Base-by-base conservation (phyloP, 805 yeast species). In the Zygosaccharomyces pseudorouxii region DNA sequence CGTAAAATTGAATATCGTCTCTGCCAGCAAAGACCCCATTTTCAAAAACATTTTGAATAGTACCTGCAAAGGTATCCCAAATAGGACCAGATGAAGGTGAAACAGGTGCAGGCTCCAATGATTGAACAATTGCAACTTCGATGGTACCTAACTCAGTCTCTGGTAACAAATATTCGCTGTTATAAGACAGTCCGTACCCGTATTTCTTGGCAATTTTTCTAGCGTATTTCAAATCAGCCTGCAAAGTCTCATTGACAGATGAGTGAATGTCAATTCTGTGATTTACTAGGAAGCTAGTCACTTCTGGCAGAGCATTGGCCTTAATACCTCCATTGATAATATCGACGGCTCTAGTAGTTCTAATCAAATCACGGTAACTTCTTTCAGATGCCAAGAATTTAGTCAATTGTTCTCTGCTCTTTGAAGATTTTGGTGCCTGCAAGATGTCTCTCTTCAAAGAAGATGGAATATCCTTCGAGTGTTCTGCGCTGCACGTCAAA, bases 271-370 rank as follows among this genome's bases (percentile, higher is more conserved):
- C 76, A 47, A 86, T 72, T 59, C 95, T 73, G 58, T 84, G 84
- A 65, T 87, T 85, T 38, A 83, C 71, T 30, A 74, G 60, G 37
- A 81, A 70, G 27, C 67, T 64, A 3, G 78, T 78, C 22, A 71
- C 65, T 60, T 86, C 92, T 2, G 95, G 95, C 41, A 86, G 68
- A 1, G 93, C 89, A 59, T 86, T 86, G 22, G 82, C 74, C 66
- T 86, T 86, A 49, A 81, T 76, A 38, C 95, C 95, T 25, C 93
- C 93, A 10, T 67, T 60, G 50, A 87, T 72, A 20, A 82, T 73
- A 58, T 84, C 89, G 40, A 77, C 73, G 0, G 92, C 85, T 64
- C 81, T 87, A 4, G 87, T 75, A 0, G 92, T 84, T 46, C 74
- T 70, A 20, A 82, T 66, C 44, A 76, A 62, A 52, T 74, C 78